Conservation (phyloP, 345 rosid species). For the Nasturtium officinale region DNA sequence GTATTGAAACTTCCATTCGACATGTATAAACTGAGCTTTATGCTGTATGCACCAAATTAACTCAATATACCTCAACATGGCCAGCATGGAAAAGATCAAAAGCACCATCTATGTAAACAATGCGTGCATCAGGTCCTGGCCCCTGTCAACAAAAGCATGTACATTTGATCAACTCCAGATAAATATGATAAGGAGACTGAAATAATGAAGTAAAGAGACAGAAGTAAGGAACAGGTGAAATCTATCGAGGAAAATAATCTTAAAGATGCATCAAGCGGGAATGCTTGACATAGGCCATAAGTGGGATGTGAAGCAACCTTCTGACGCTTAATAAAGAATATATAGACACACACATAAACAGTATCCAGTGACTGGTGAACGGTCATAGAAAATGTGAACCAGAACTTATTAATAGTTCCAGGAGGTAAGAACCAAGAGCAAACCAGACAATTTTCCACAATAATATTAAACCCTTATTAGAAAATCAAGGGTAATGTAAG, state of each 20-base stretch:
- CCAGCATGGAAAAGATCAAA: conserved; percentile 99
- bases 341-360: conserved; percentile 17
- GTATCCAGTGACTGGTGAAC: conserved; percentile 5
- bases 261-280: conserved; percentile 10
- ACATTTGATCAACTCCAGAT: conserved; percentile 10
- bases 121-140: conserved; percentile 81
- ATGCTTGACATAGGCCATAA: conserved; percentile 6
- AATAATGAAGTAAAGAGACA: background rate
- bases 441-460: conserved; percentile 5
- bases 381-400: conserved; percentile 15
- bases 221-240: background rate
- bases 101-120: conserved; percentile 92
- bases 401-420: conserved; percentile 13
- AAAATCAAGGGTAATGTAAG: background rate
- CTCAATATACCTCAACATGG: conserved; percentile 80
- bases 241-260: conserved; percentile 8
- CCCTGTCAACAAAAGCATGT: conserved; percentile 54
- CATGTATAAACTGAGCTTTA: background rate
- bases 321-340: background rate
- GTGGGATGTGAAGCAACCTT: conserved; percentile 1
- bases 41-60: conserved; percentile 20
- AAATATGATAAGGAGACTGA: conserved; percentile 5
- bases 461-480: background rate
- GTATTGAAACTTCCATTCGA: background rate
- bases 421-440: background rate